Evolutionary conservation across 768 basidiomycete species (phyloP).

Genomic region (Tulasnella calospora): DNA sequence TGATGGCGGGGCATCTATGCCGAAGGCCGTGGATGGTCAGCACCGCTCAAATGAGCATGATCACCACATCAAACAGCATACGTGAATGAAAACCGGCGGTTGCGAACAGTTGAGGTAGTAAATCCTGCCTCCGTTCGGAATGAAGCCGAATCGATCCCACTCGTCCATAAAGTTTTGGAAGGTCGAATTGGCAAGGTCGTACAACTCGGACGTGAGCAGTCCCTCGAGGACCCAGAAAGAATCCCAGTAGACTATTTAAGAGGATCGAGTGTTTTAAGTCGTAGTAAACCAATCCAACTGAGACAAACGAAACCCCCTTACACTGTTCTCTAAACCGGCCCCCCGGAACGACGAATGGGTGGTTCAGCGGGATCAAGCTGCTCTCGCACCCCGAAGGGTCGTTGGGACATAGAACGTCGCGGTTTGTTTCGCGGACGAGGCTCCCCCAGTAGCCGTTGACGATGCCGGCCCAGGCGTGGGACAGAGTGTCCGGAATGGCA

Average conservation of each 20-base stretch:
- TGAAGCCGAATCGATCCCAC: conserved; percentile 75
- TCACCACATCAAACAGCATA: conserved; percentile 88
- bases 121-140: conserved; percentile 90
- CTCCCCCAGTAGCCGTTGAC: conserved; percentile 84
- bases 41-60: conserved; percentile 67
- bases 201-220: conserved; percentile 73
- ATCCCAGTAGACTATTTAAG: conserved; percentile 50
- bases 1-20: conserved; percentile 59
- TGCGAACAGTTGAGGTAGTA: conserved; percentile 93
- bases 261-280: background rate
- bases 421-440: conserved; percentile 71
- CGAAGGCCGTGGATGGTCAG: conserved; percentile 56
- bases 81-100: conserved; percentile 87
- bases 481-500: conserved; percentile 62
- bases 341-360: conserved; percentile 88
- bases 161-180: conserved; percentile 96
- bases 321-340: conserved; percentile 81
- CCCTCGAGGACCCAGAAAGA: conserved; percentile 78
- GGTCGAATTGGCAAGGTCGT: conserved; percentile 64
- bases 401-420: conserved; percentile 56
- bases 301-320: conserved; percentile 38
- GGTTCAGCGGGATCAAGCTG: conserved; percentile 81
- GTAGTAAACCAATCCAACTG: conserved; percentile 24
- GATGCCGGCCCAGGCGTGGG: conserved; percentile 66
- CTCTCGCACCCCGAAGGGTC: conserved; percentile 60